These are phyloP conservation scores for Diospyros lotus DNA, from an alignment of 148 eudicot species.

Conservation along the genomic window DNA sequence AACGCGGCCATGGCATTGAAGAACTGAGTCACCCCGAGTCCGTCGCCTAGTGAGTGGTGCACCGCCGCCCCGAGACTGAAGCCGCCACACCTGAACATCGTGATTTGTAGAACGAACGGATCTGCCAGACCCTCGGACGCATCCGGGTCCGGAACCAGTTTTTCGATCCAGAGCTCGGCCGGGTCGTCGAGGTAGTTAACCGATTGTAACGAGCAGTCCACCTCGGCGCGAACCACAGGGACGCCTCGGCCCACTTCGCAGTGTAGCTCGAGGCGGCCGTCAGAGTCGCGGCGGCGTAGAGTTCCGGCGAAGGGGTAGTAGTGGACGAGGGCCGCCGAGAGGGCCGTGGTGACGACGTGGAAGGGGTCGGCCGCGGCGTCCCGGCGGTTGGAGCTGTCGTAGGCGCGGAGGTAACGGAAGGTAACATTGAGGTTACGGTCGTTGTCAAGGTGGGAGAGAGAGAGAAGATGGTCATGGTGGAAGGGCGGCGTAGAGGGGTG, in stretches of 20 bases:
- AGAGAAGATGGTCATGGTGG: constrained; percentile 36
- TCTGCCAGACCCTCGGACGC: constrained; percentile 13
- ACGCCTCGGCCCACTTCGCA: constrained; percentile 33
- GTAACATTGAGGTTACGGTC: constrained; percentile 60
- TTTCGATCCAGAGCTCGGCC: constrained; percentile 22
- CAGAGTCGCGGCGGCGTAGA: constrained; percentile 22
- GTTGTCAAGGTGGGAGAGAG: constrained; percentile 72
- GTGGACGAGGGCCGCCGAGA: constrained; percentile 40
- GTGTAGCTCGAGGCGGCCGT: constrained; percentile 35
- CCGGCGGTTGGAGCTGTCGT: constrained; percentile 11
- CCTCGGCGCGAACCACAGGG: constrained; percentile 28
- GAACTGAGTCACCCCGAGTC: constrained; percentile 56
- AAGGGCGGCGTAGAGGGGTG: constrained; percentile 37
- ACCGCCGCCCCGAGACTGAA: constrained; percentile 53
- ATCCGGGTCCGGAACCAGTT: constrained; percentile 31
- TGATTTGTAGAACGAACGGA: constrained; percentile 41
- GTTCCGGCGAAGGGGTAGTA: constrained; percentile 53
- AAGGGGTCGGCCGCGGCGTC: constrained; percentile 27
- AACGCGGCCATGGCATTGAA: constrained; percentile 56
- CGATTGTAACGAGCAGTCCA: constrained; percentile 23
- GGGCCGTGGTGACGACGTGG: constrained; percentile 38
- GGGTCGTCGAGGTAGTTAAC: constrained; percentile 30
- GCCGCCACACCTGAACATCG: constrained; percentile 59
- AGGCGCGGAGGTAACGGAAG: constrained; percentile 64
- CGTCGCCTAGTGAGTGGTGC: constrained; percentile 57